Evolutionary conservation across 768 basidiomycete species (phyloP), one percentile per base, ranked within the genome.

Genomic region (Collybia sordida): DNA sequence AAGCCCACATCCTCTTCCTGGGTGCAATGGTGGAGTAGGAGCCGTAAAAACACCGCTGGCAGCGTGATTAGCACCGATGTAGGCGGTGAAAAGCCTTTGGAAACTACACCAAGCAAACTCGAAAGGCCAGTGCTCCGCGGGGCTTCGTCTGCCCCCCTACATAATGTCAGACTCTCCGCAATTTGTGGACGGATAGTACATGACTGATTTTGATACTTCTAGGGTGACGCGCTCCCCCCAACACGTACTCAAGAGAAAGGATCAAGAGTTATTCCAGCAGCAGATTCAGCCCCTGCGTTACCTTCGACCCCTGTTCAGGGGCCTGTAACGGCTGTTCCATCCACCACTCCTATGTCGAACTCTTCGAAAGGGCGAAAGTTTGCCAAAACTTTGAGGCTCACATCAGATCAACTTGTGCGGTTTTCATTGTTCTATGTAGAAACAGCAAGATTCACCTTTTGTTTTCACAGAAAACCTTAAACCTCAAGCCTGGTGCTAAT

Each of bases 321-420:
- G 49, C 68, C 75, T 14, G 51, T 65, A 11, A 39, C 54, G 47
- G 40, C 34, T 15, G 22, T 55, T 35, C 22, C 51, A n/a, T 28
- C 45, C 14, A 27, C 50, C 4, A 39, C 49, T 24, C 55, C 58
- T n/a, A 41, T 45, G 12, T 43, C 59, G 8, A 56, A 62, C 22
- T 35, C 51, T 22, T 35, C 49, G 25, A 55, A 60, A 25, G 9
- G 31, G 31, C 68, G 81, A 62, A 86, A 81, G 60, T 98, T 82
- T 62, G 94, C 90, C 7, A 98, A 99, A 73, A 93, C 96, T 0
- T 68, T 99, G 51, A 80, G 97, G 5, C 69, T 99, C 51, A 93
- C 95, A 0, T 97, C 94, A 3, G 93, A 96, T 58, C 97, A 99
- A 64, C 78, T 99, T 36, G 93, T 94, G 58, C 61, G 84, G 70